A percentile compares a stretch with the other conserved stretches of the same genome.
Conservation (phyloP, 768 basidiomycete genomes). For the Lentinus brumalis region DNA sequence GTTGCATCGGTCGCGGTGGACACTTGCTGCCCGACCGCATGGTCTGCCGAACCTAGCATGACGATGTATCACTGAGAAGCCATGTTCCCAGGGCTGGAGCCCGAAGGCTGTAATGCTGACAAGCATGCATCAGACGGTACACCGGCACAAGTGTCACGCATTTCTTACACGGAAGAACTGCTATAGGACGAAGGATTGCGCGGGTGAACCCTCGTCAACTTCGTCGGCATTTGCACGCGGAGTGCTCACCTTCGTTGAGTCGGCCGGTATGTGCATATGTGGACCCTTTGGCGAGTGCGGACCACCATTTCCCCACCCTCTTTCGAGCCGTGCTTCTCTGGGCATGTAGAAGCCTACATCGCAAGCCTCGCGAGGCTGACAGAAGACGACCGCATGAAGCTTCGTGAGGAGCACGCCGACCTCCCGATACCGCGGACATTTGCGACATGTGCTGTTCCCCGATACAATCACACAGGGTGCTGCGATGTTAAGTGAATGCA, state of each 20-base stretch:
- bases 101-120: background rate
- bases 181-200: background rate
- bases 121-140: background rate
- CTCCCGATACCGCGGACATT: background rate
- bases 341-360: background rate
- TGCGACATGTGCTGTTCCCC: conserved; percentile 12
- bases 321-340: background rate
- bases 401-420: too few species aligned
- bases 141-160: background rate
- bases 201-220: background rate
- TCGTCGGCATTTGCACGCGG: background rate
- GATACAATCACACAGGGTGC: conserved; percentile 13
- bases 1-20: background rate
- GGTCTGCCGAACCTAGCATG: background rate
- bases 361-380: too few species aligned
- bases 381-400: too few species aligned
- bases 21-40: background rate
- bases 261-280: conserved; percentile 18
- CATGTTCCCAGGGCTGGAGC: background rate
- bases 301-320: background rate
- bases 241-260: background rate
- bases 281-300: conserved; percentile 10
- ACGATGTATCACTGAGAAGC: background rate
- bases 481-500: conserved; percentile 11
- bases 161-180: conserved; percentile 6